These are phyloP conservation scores for Maudiozyma saulgeensis DNA, from an alignment of 805 yeast species.

Conservation along the genomic window DNA sequence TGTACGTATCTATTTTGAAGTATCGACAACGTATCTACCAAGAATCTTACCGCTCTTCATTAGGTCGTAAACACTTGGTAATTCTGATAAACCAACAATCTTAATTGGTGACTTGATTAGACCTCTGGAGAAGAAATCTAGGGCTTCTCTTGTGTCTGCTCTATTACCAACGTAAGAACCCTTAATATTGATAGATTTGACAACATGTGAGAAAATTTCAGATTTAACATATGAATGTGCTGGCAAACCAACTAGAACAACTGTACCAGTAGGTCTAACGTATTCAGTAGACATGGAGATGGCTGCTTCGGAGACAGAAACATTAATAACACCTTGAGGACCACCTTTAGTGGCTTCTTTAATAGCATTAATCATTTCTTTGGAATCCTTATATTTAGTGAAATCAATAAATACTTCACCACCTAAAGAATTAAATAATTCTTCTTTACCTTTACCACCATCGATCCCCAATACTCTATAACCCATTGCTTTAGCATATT, in stretches of 20 bases:
- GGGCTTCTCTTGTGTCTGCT: conserved; percentile 52
- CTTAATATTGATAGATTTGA: conserved; percentile 37
- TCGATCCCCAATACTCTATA: conserved; percentile 61
- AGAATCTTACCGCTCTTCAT: conserved; percentile 80
- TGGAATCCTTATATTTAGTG: conserved; percentile 41
- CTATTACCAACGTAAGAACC: conserved; percentile 47
- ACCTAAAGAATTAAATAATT: conserved; percentile 44
- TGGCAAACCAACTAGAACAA: conserved; percentile 53
- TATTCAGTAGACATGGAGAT: conserved; percentile 41
- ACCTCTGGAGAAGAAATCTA: conserved; percentile 66
- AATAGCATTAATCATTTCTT: conserved; percentile 41
- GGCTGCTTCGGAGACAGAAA: conserved; percentile 46
- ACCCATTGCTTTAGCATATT: conserved; percentile 72
- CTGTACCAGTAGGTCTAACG: conserved; percentile 51
- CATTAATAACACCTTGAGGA: conserved; percentile 63
- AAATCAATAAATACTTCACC: conserved; percentile 57
- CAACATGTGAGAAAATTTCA: conserved; percentile 41
- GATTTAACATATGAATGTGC: conserved; percentile 40
- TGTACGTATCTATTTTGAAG: neutral
- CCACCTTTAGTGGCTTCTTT: conserved; percentile 48
- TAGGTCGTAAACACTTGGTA: conserved; percentile 57
- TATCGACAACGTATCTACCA: conserved; percentile 81
- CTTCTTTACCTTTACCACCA: conserved; percentile 61
- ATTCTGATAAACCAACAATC: conserved; percentile 64
- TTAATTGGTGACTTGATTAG: conserved; percentile 63